Base-by-base conservation (phyloP, 1,139 yeast genomes). In the Sugiyamaella pinicola region DNA sequence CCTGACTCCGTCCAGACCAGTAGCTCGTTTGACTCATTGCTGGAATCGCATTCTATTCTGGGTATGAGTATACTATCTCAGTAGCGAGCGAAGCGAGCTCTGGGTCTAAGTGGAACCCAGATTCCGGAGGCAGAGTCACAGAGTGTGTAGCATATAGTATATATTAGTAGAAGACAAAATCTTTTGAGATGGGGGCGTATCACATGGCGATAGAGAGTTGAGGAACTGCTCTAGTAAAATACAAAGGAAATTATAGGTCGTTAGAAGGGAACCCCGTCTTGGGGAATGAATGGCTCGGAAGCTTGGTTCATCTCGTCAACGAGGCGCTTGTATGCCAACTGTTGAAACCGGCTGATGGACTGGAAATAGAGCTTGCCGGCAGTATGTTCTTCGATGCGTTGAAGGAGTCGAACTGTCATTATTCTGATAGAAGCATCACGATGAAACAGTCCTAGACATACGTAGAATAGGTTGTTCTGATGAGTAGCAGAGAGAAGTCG, bases 361-460 rank as follows among this genome's bases (percentile, higher is more conserved):
- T 57, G 59, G 56, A 61, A 63, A 47, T 64, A 66, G 42, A 59
- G 60, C 53, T 60, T 60, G 22, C 71, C 72, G 1, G 71, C 72
- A 3, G 64, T 53, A 47, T 70, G 72, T 38, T 56, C 53, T 51
- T 67, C 66, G 41, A 71, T 64, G 5, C 69, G 62, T 40, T 60
- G 60, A 35, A 71, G 57, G 22, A 71, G 56, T n/a, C 61, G 58
- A 17, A 60, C 64, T 1, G 66, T 65, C 48, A 62, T 62, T 3
- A 57, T 44, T 19, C 74, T 61, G 6, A 69, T 67, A 17, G 57
- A 57, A 2, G 61, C 49, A 42, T 58, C 62, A 12, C 67, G 68
- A 55, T 71, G 75, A 53, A 69, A 69, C 31, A 72, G 58, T 2
- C 75, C 75, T 40, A 64, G 55, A 4, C 69, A 67, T 22, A 71